Evolutionary conservation across 1,284 basidiomycete species (phyloP).

Genomic region (Moniliophthora roreri): DNA sequence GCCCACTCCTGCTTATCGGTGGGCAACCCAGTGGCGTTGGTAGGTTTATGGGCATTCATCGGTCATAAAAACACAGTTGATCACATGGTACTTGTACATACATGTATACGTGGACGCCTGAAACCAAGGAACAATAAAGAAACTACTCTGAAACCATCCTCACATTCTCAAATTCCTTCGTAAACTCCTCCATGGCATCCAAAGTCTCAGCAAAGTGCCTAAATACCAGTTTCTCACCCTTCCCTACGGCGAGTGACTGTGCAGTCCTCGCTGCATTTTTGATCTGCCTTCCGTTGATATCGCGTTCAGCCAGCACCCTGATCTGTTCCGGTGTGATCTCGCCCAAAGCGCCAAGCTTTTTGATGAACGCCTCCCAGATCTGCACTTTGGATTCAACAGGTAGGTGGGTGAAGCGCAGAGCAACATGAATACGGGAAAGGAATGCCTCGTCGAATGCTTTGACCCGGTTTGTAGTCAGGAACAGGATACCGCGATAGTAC

Average conservation of each 20-base stretch:
- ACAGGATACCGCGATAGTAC: slow-evolving; percentile 65
- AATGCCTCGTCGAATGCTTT: slow-evolving; percentile 67
- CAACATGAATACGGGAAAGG: slow-evolving; percentile 66
- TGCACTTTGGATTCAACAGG: slow-evolving; percentile 44
- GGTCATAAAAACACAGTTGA: no score
- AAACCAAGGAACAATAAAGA: no score
- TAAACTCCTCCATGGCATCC: slow-evolving; percentile 61
- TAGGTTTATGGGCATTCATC: no score
- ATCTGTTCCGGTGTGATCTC: slow-evolving; percentile 41
- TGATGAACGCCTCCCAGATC: slow-evolving; percentile 58
- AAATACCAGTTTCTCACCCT: slow-evolving; percentile 41
- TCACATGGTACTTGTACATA: no score
- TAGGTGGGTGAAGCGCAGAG: slow-evolving; percentile 58
- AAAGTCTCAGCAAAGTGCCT: slow-evolving; percentile 54
- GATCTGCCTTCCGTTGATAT: slow-evolving; percentile 62
- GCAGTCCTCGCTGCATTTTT: slow-evolving; percentile 66
- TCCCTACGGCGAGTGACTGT: slow-evolving; percentile 50
- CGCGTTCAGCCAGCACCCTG: slow-evolving; percentile 40
- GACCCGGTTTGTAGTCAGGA: slow-evolving; percentile 68
- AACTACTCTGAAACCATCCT: neutral
- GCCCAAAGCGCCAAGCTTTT: slow-evolving; percentile 40
- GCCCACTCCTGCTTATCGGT: no score
- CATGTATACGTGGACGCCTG: no score
- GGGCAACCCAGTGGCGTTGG: no score
- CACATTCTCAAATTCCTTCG: slow-evolving; percentile 40